A percentile compares a stretch with the other conserved stretches of the same genome.
Evolutionary conservation across 768 basidiomycete genomes (phyloP).

Genomic region (Dioszegia aurantiaca): DNA sequence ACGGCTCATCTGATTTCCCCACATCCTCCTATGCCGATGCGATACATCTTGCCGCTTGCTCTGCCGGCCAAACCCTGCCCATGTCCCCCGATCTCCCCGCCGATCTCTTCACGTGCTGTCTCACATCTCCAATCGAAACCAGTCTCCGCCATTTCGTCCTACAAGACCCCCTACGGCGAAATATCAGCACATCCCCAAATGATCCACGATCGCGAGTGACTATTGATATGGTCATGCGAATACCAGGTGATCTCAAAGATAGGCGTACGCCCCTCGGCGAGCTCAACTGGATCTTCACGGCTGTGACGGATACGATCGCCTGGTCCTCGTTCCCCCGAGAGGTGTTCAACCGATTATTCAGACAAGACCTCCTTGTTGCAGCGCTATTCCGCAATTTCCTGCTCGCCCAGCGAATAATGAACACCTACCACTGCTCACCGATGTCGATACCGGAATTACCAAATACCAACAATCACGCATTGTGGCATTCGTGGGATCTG

Average conservation of each 20-base stretch:
- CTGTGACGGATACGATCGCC: slow-evolving; percentile 97
- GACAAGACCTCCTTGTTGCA: slow-evolving; percentile 92
- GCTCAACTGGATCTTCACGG: slow-evolving; percentile 99
- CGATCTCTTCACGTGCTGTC: slow-evolving; percentile 93
- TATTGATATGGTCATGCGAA: slow-evolving; percentile 88
- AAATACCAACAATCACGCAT: slow-evolving; percentile 89
- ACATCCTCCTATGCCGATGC: slow-evolving; percentile 63
- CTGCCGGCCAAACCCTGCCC: slow-evolving; percentile 83
- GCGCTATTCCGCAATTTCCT: slow-evolving; percentile 97
- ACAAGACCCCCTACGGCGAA: slow-evolving; percentile 66
- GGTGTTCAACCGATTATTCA: slow-evolving; percentile 86
- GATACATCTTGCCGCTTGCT: slow-evolving; percentile 92
- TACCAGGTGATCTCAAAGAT: slow-evolving; percentile 96
- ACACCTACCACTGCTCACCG: slow-evolving; percentile 93
- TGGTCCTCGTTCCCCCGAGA: slow-evolving; percentile 97
- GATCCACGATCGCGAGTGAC: slow-evolving; percentile 50
- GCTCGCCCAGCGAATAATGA: slow-evolving; percentile 95
- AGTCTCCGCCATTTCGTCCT: slow-evolving; percentile 85
- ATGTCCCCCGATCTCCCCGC: slow-evolving; percentile 95
- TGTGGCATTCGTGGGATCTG: slow-evolving; percentile 98
- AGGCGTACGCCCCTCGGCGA: slow-evolving; percentile 93
- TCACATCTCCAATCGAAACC: slow-evolving; percentile 97
- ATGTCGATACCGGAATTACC: slow-evolving; percentile 88
- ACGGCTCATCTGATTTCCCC: slow-evolving; percentile 60
- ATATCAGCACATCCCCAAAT: slow-evolving; percentile 73